Percentiles rank a stretch among this genome's conserved stretches.
These are phyloP conservation scores for Acanthamoeba castellanii DNA, from an alignment of 208 protist species.

Conservation along the genomic window DNA sequence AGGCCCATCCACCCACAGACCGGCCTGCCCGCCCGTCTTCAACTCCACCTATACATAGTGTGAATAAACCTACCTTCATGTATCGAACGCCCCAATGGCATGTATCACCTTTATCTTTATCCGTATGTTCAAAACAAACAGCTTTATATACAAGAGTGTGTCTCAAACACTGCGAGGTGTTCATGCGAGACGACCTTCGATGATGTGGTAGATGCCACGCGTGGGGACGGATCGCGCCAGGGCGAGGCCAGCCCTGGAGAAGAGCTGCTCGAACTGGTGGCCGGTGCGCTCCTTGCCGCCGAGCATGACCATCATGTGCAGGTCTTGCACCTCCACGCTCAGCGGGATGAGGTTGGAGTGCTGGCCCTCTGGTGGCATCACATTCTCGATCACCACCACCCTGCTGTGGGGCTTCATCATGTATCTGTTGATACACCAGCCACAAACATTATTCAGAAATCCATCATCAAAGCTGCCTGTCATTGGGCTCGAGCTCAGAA, in stretches of 20 bases:
- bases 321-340: constrained; percentile 49
- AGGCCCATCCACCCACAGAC: background rate
- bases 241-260: background rate
- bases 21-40: too few relatives aligned
- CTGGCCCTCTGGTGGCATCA: constrained; percentile 30
- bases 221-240: background rate
- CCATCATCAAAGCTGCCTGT: background rate
- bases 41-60: background rate
- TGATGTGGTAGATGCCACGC: constrained; percentile 54
- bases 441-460: background rate
- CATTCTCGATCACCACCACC: constrained; percentile 51
- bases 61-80: background rate
- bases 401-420: constrained; percentile 22
- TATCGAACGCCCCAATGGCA: too few relatives aligned
- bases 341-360: constrained; percentile 34
- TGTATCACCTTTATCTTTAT: too few relatives aligned
- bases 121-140: too few relatives aligned
- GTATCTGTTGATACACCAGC: background rate
- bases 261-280: constrained; percentile 33
- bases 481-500: background rate
- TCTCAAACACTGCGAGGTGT: too few relatives aligned
- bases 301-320: constrained; percentile 70
- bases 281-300: constrained; percentile 46
- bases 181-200: background rate
- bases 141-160: too few relatives aligned